phyloP scores from a whole-genome alignment of 768 basidiomycete genomes.

The Tylopilus rubrobrunneus region DNA sequence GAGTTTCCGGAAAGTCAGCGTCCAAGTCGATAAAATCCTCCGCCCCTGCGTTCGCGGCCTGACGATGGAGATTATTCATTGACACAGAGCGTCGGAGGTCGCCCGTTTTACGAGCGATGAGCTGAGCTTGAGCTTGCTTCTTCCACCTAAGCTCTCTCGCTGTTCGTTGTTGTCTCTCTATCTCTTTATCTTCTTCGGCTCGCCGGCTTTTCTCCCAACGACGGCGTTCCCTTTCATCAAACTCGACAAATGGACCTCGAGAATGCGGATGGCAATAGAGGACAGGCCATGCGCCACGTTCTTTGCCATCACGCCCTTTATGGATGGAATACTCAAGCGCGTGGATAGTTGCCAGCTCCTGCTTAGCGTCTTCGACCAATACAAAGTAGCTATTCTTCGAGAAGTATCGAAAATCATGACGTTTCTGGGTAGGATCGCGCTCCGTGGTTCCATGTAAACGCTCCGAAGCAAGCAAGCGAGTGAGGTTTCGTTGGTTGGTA shows the following conservation, averaged over 20 bases:
- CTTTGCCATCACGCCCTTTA: constrained; percentile 49
- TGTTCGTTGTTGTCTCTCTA: constrained; percentile 24
- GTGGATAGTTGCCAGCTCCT: constrained; percentile 80
- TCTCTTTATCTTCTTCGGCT: constrained; percentile 37
- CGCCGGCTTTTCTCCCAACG: constrained; percentile 58
- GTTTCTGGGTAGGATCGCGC: constrained; percentile 85
- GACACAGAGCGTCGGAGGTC: constrained; percentile 74
- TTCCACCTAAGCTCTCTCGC: constrained; percentile 28
- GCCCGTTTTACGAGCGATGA: constrained; percentile 32
- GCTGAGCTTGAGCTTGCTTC: constrained; percentile 27
- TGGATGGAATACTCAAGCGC: constrained; percentile 71
- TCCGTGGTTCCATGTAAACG: constrained; percentile 81
- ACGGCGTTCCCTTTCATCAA: constrained; percentile 68
- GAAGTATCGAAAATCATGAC: constrained; percentile 89
- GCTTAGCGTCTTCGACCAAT: constrained; percentile 85
- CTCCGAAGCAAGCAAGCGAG: constrained; percentile 73
- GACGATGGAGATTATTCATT: constrained; percentile 70
- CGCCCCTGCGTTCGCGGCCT: constrained; percentile 36
- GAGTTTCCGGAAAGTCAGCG: constrained; percentile 32
- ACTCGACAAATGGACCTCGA: constrained; percentile 70
- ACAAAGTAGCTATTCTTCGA: constrained; percentile 70
- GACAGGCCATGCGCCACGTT: constrained; percentile 74
- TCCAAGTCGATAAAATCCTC: constrained; percentile 44
- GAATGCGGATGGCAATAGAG: constrained; percentile 74
- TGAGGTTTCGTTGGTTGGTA: constrained; percentile 46